Evolutionary conservation across 1,284 basidiomycete species (phyloP).

Genomic region (Fistulinella staudtii): DNA sequence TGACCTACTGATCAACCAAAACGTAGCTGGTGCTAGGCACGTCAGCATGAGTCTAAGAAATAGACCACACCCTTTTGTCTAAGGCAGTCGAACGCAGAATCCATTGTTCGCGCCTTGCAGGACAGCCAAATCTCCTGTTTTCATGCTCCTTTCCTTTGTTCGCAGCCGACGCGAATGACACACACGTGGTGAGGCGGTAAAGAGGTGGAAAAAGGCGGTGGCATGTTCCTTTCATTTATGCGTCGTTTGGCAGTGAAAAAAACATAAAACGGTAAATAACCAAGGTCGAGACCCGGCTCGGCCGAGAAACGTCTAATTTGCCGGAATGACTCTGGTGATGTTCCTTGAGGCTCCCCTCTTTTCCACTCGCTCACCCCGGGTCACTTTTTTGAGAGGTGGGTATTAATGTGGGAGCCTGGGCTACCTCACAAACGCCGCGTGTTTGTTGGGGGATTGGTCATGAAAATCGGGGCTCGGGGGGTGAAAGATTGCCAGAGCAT

Average conservation of each 20-base stretch:
- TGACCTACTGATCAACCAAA: too few species aligned
- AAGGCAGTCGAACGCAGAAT: too few species aligned
- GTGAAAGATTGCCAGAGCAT: not conserved
- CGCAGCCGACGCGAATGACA: not conserved
- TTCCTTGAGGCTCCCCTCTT: not conserved
- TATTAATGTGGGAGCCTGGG: too few species aligned
- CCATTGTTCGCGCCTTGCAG: too few species aligned
- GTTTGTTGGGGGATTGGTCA: constrained; percentile 6
- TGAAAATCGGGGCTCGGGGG: constrained; percentile 3
- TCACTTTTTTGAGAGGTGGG: too few species aligned
- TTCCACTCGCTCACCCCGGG: not conserved
- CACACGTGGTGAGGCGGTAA: not conserved
- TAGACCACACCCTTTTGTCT: too few species aligned
- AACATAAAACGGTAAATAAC: not conserved
- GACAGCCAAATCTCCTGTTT: not conserved
- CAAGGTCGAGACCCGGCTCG: too few species aligned
- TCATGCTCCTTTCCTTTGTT: not conserved
- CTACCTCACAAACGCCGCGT: constrained; percentile 26
- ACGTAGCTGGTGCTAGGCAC: too few species aligned
- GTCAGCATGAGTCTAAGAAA: too few species aligned
- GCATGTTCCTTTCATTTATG: not conserved
- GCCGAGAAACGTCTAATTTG: too few species aligned
- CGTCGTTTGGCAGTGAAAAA: not conserved
- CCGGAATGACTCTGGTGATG: not conserved
- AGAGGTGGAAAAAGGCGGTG: not conserved